These are phyloP conservation scores for Blepharisma undulans DNA, from an alignment of 169 alveolate species.

Conservation along the genomic window DNA sequence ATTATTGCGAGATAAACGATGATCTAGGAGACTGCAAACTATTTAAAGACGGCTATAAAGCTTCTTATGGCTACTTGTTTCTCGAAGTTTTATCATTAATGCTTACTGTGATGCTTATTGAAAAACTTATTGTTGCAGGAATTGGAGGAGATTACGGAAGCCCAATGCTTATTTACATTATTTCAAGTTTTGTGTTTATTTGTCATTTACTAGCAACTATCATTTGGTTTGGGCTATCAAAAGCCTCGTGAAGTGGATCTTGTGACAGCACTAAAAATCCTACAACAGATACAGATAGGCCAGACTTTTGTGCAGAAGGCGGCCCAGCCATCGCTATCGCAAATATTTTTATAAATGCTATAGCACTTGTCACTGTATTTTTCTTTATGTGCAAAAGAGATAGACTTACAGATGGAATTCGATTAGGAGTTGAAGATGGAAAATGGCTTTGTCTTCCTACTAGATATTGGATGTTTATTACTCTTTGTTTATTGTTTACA, in stretches of 20 bases:
- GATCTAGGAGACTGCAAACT: background rate
- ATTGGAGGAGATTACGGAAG: background rate
- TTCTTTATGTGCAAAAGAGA: background rate
- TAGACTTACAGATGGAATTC: background rate
- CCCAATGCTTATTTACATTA: background rate
- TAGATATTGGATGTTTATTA: background rate
- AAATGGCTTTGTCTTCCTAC: background rate
- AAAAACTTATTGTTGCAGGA: background rate
- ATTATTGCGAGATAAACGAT: background rate
- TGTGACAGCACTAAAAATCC: background rate
- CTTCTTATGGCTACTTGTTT: background rate
- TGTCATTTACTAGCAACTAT: slow-evolving; percentile 2
- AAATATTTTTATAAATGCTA: background rate
- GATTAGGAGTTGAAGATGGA: background rate
- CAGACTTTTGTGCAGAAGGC: background rate
- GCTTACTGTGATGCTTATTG: background rate
- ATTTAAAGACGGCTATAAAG: slow-evolving; percentile 22
- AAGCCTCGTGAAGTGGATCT: background rate
- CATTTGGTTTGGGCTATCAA: background rate
- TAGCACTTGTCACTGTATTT: background rate
- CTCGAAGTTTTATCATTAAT: background rate
- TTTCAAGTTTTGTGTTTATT: background rate
- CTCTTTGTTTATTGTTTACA: background rate
- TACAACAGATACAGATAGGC: background rate
- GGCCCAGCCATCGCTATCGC: slow-evolving; percentile 8